Evolutionary conservation across 2,329 filamentous ascomycete species (phyloP).

Genomic region (Aspergillus brunneoviolaceus): DNA sequence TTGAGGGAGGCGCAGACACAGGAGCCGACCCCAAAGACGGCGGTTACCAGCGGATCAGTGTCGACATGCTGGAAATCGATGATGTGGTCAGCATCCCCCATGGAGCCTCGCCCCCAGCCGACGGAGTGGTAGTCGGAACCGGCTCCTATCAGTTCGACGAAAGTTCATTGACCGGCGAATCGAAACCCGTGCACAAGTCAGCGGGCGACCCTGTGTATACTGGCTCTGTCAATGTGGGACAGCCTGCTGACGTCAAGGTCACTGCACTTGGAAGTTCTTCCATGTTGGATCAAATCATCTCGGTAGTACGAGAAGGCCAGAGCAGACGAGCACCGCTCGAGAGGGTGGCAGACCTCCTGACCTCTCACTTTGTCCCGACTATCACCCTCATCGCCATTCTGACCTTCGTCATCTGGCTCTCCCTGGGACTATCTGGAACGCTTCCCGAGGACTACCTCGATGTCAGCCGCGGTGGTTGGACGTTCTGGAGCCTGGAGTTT

Average conservation of each 20-base stretch:
- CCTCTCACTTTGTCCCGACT: constrained; percentile 50
- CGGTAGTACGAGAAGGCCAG: constrained; percentile 51
- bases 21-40: constrained; percentile 11
- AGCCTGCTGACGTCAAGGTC: constrained; percentile 46
- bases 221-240: constrained; percentile 49
- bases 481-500: constrained; percentile 59
- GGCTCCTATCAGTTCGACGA: constrained; percentile 77
- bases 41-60: constrained; percentile 48
- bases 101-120: constrained; percentile 80
- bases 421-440: constrained; percentile 44
- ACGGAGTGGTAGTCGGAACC: constrained; percentile 61
- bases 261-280: constrained; percentile 48
- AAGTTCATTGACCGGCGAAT: constrained; percentile 73
- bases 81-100: constrained; percentile 74
- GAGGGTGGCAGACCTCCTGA: constrained; percentile 48
- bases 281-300: constrained; percentile 52
- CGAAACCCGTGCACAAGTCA: constrained; percentile 45
- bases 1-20: background rate
- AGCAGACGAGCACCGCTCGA: constrained; percentile 51
- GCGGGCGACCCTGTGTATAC: constrained; percentile 46
- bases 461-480: constrained; percentile 49
- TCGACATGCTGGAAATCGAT: constrained; percentile 72
- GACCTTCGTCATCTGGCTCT: constrained; percentile 50
- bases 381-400: constrained; percentile 50
- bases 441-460: constrained; percentile 53